A percentile compares a stretch with the other conserved stretches of the same genome.
phyloP scores from a whole-genome alignment of 1,139 yeast species.

The Lodderomyces oxycetoniae region DNA sequence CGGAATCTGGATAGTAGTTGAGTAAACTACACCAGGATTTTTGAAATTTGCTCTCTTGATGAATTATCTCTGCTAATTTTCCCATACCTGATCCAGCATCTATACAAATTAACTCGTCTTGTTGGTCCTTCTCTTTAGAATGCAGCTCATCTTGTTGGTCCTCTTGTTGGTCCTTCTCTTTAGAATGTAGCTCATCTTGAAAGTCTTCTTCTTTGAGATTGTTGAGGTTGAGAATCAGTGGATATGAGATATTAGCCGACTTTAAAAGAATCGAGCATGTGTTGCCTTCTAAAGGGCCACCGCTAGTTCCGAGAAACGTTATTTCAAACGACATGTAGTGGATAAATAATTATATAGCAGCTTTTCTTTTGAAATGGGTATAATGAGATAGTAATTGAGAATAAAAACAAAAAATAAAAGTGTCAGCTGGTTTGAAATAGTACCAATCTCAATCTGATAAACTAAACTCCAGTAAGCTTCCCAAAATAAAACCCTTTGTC shows the following conservation, averaged over 20 bases:
- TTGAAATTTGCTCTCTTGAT: constrained; percentile 17
- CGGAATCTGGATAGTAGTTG: constrained; percentile 26
- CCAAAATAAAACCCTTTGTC: no score
- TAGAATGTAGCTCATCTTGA: not conserved
- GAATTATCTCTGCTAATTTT: constrained; percentile 50
- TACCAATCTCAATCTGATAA: no score
- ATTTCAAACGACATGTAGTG: constrained; percentile 29
- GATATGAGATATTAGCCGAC: constrained; percentile 32
- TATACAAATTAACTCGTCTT: constrained; percentile 48
- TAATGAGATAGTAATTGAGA: no score
- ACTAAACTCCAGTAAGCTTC: no score
- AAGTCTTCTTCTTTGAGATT: no score
- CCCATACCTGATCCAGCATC: constrained; percentile 80
- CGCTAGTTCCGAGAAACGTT: constrained; percentile 67
- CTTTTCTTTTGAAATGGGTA: no score
- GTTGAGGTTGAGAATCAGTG: not conserved
- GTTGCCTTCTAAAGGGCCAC: constrained; percentile 70
- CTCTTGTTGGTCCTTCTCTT: not conserved
- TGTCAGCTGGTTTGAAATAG: no score
- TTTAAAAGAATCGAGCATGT: constrained; percentile 67
- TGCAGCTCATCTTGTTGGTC: not conserved
- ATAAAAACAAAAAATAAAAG: no score
- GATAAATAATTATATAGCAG: no score
- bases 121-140: not conserved
- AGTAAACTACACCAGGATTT: constrained; percentile 16